A percentile compares a stretch with the other conserved stretches of the same genome.
These are phyloP conservation scores for Tolypocladium amazonense DNA, from an alignment of 2,329 filamentous ascomycete genomes.

Conservation along the genomic window DNA sequence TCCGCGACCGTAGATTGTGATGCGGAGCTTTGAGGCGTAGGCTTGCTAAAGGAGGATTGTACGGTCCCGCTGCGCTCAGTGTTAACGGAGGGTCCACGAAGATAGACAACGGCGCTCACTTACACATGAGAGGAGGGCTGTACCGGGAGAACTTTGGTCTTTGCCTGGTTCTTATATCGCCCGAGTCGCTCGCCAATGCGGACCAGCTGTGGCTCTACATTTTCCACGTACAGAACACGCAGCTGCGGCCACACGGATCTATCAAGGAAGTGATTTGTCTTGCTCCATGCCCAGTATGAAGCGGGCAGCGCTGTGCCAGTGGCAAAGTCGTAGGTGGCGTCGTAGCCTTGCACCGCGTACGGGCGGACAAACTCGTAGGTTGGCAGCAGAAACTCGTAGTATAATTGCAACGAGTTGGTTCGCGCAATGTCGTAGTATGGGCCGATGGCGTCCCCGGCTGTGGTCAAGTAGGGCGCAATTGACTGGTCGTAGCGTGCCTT, in stretches of 20 bases:
- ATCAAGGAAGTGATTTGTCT: conserved; percentile 60
- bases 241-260: conserved; percentile 73
- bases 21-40: conserved; percentile 17
- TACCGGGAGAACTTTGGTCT: conserved; percentile 16
- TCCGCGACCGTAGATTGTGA: conserved; percentile 18
- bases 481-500: conserved; percentile 57
- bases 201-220: conserved; percentile 88
- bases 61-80: conserved; percentile 11
- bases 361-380: conserved; percentile 65
- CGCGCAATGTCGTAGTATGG: conserved; percentile 65
- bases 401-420: conserved; percentile 54
- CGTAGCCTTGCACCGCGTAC: conserved; percentile 60
- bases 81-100: background rate
- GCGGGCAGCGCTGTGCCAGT: conserved; percentile 63
- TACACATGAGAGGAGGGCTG: background rate
- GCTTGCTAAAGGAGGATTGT: conserved; percentile 23
- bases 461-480: conserved; percentile 64
- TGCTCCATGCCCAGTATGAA: conserved; percentile 58
- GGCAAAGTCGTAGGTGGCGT: conserved; percentile 54
- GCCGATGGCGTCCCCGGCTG: conserved; percentile 41
- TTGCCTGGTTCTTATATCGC: conserved; percentile 45
- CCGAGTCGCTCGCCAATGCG: conserved; percentile 87
- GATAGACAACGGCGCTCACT: background rate
- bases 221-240: conserved; percentile 72
- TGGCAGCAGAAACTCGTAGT: conserved; percentile 64